phyloP scores from a whole-genome alignment of 176 grass and related monocot species.

The Aegilops longissima region DNA sequence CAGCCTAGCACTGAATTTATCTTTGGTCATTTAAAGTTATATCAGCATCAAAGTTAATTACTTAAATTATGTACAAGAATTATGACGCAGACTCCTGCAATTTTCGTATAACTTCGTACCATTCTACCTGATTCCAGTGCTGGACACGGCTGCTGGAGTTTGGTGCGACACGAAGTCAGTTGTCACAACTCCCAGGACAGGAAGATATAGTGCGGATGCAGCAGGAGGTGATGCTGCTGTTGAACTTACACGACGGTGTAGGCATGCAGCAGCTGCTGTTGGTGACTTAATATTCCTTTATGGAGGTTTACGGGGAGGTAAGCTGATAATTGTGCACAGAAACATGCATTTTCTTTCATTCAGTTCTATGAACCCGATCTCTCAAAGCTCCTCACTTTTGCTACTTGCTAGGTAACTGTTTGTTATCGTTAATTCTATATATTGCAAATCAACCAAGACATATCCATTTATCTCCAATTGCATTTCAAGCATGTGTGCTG shows the following conservation, averaged over 20 bases:
- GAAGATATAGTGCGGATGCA: conserved; percentile 91
- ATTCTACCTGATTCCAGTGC: conserved; percentile 61
- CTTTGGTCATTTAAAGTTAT: conserved; percentile 3
- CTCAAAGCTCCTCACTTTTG: background rate
- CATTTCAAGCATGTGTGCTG: background rate
- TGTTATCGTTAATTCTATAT: background rate
- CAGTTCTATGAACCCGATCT: background rate
- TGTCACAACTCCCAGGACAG: conserved; percentile 91
- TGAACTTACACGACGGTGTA: conserved; percentile 85
- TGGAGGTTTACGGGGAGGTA: conserved; percentile 94
- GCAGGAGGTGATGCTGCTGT: conserved; percentile 93
- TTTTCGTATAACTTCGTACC: conserved; percentile 9
- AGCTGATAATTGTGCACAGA: conserved; percentile 22
- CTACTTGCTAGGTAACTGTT: conserved; percentile 8
- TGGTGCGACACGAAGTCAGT: conserved; percentile 97
- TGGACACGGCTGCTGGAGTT: conserved; percentile 98
- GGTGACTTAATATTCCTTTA: conserved; percentile 98
- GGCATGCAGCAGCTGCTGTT: conserved; percentile 93
- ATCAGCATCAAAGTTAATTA: background rate
- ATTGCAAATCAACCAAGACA: background rate
- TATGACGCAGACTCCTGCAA: background rate
- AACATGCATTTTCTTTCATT: conserved; percentile 3
- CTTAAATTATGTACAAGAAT: background rate
- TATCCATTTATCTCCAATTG: background rate
- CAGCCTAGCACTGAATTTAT: conserved; percentile 2